Percentiles rank a stretch among this genome's conserved stretches.
Conservation (phyloP, 202 grass and related monocot genomes). For the Zizania palustris region DNA sequence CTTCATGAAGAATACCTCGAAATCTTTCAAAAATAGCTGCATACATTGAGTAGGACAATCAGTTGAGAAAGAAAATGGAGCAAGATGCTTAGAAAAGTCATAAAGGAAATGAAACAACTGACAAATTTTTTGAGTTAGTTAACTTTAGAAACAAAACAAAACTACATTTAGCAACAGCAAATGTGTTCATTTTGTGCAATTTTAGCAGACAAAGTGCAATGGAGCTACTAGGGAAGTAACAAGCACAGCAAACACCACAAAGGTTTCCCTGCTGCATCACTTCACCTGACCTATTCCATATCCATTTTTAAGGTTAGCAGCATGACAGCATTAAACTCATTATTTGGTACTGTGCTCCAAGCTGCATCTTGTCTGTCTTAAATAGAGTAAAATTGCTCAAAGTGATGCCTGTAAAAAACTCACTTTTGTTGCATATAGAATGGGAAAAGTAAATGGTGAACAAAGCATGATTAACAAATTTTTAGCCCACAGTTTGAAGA, state of each 20-base stretch:
- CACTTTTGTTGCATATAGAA: background rate
- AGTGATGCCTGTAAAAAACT: background rate
- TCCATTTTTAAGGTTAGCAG: background rate
- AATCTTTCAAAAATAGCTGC: conserved; percentile 93
- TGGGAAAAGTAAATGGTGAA: background rate
- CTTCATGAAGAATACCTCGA: conserved; percentile 95
- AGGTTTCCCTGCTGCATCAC: background rate
- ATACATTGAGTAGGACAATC: conserved; percentile 18
- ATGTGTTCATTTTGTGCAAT: background rate
- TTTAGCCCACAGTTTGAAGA: background rate
- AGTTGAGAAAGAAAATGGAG: background rate
- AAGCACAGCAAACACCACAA: background rate
- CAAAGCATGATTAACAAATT: background rate
- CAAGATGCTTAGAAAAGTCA: background rate
- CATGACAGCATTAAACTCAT: background rate
- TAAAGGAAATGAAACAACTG: background rate
- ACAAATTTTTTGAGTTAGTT: background rate
- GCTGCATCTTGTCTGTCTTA: background rate
- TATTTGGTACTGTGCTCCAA: background rate
- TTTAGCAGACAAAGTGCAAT: conserved; percentile 5
- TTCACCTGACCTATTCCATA: background rate
- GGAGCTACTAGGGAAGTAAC: background rate
- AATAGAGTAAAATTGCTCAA: background rate
- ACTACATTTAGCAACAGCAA: background rate
- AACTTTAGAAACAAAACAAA: background rate